A percentile compares a stretch with the other conserved stretches of the same genome.
These are phyloP conservation scores for Chaetomiaceae sp. DNA, from an alignment of 2,329 filamentous ascomycete species.

Conservation along the genomic window DNA sequence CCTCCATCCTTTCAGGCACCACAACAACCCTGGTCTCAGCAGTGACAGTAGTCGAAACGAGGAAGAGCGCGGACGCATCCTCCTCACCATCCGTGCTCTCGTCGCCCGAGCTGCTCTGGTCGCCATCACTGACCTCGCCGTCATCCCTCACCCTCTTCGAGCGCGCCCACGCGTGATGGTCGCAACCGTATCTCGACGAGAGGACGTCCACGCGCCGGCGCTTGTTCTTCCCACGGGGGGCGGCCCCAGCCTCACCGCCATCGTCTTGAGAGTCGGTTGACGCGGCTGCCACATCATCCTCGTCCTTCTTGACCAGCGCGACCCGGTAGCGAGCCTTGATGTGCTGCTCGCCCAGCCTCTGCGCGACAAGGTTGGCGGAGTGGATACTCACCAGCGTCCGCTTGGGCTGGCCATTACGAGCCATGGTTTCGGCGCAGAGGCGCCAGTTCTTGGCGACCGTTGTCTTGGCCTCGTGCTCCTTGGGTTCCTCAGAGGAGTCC, in stretches of 20 bases:
- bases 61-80: too few relatives aligned
- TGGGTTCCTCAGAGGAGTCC: conserved; percentile 20
- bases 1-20: too few relatives aligned
- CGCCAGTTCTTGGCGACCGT: conserved; percentile 17
- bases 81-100: too few relatives aligned
- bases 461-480: conserved; percentile 12
- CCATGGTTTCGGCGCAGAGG: conserved; percentile 24
- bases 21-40: too few relatives aligned
- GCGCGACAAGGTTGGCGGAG: conserved; percentile 45
- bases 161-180: neutral
- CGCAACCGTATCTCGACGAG: neutral
- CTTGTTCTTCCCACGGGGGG: neutral
- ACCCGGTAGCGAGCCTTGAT: conserved; percentile 18
- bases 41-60: too few relatives aligned
- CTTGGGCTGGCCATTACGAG: conserved; percentile 24
- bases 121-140: too few relatives aligned
- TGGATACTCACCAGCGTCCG: conserved; percentile 51
- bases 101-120: too few relatives aligned
- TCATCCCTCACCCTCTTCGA: neutral
- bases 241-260: neutral
- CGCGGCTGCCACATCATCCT: conserved; percentile 1
- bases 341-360: conserved; percentile 27
- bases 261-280: neutral
- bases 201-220: neutral
- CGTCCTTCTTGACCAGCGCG: conserved; percentile 7